phyloP scores from a whole-genome alignment of 768 basidiomycete species.

The Pluteus cervinus region DNA sequence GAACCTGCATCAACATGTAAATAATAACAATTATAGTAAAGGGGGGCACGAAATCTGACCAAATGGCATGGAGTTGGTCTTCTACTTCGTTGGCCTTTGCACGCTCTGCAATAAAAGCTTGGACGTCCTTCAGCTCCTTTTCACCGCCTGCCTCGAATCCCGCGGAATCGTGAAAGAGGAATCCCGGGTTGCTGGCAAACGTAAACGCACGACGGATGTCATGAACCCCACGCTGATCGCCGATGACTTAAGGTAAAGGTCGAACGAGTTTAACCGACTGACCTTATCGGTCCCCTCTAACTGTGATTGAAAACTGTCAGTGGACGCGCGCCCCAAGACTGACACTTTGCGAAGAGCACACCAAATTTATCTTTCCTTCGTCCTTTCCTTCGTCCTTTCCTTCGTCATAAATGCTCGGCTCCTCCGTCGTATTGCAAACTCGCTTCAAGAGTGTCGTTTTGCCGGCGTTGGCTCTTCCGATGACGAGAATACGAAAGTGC shows the following conservation, averaged over 20 bases:
- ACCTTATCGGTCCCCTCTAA: too few species aligned
- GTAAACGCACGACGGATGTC: conserved; percentile 23
- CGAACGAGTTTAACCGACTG: too few species aligned
- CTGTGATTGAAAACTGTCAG: too few species aligned
- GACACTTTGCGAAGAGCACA: conserved; percentile 10
- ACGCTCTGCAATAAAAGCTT: conserved; percentile 22
- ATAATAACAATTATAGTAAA: not conserved
- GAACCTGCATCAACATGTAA: conserved; percentile 22
- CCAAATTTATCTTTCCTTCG: too few species aligned
- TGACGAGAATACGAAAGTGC: conserved; percentile 32
- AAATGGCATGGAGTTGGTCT: conserved; percentile 32
- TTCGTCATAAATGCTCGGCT: conserved; percentile 21
- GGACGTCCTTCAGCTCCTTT: conserved; percentile 21
- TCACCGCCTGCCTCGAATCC: conserved; percentile 31
- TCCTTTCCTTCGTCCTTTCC: conserved; percentile 12
- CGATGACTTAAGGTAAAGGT: too few species aligned
- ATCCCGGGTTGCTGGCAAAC: conserved; percentile 28
- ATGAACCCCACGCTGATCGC: conserved; percentile 29
- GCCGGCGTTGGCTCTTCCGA: conserved; percentile 33
- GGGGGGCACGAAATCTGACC: conserved; percentile 15
- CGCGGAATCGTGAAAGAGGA: conserved; percentile 37
- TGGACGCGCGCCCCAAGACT: conserved; percentile 6
- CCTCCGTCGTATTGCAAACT: conserved; percentile 27
- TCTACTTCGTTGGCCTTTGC: conserved; percentile 10
- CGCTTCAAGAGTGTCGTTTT: conserved; percentile 35